Evolutionary conservation across 257 asterid species (phyloP), one percentile per base, ranked within the genome.

Genomic region (Solanum chaucha): DNA sequence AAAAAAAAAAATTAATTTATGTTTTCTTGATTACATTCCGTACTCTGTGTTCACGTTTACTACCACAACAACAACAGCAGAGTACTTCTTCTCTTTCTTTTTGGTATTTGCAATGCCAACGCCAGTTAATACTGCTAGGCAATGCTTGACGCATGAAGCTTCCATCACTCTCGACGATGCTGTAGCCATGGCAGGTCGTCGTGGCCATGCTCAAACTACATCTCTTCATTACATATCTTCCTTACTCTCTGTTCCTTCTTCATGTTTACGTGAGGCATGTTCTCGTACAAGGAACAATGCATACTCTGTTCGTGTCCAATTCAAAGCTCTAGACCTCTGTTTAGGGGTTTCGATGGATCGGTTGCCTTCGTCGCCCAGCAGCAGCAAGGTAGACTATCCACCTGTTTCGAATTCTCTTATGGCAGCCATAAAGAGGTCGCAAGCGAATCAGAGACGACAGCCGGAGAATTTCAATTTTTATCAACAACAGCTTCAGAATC

Each of bases 361-460:
- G 11, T 61, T 95, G 40, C 93, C 99, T 1, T 91, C 95, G 1
- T 89, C 94, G 0, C 92, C 90, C 6, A 68, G 51, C 67, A 87
- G 87, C 10, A 68, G 51, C 67, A 87, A 86, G 87, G 89, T 83
- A 10, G 98, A 91, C 26, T 95, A 94, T 89, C 98, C 99, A 11
- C 98, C 98, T 35, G 95, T 95, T 2, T 92, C 99, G 32, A 96
- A 96, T 73, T 95, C 99, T 0, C 92, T 96, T 30, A 95, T 96
- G 98, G 98, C 98, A 20, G 99, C 99, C 20, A 88, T 95, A 6
- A 96, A 96, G 30, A 87, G 99, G 85, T 96, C 98, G 61, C 98
- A 96, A 86, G 98, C 98, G 0, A 93, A 91, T 78, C 99, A 95
- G 83, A 89, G 99, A 61, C 86, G 98, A 70, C 98, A 95, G 89